Conservation (phyloP, 2,329 filamentous ascomycete genomes). For the Macrophomina pseudophaseolina region DNA sequence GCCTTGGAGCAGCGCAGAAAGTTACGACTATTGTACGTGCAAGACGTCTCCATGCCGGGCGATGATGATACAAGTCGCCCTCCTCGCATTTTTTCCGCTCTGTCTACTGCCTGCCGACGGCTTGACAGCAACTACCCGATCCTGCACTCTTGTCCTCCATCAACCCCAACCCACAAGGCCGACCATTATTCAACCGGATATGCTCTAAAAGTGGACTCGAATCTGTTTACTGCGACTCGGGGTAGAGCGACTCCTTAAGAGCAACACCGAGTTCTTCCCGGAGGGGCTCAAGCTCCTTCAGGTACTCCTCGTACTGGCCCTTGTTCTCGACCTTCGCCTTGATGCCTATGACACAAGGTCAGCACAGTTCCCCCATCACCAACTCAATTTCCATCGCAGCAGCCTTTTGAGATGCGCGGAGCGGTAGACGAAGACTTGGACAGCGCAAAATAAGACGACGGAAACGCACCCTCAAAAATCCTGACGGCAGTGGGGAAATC, state of each 20-base stretch:
- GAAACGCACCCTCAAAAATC: constrained; percentile 88
- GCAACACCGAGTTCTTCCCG: constrained; percentile 91
- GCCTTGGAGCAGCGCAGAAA: constrained; percentile 19
- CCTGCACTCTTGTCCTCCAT: constrained; percentile 17
- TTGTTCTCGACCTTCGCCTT: constrained; percentile 99
- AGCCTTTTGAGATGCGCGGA: neutral
- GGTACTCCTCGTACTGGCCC: constrained; percentile 94
- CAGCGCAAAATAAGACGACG: neutral
- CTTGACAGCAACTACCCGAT: constrained; percentile 4
- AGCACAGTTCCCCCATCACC: neutral
- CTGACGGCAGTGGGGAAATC: constrained; percentile 98
- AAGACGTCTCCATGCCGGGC: constrained; percentile 5
- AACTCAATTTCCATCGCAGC: neutral
- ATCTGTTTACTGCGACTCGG: constrained; percentile 47
- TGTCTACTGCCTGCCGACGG: constrained; percentile 12
- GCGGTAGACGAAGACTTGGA: neutral
- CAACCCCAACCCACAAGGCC: constrained; percentile 1
- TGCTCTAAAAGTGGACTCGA: neutral
- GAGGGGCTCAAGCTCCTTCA: constrained; percentile 88
- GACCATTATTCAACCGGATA: constrained; percentile 7
- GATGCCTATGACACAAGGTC: constrained; percentile 67
- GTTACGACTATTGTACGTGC: constrained; percentile 25
- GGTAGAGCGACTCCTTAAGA: constrained; percentile 93
- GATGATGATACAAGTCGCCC: constrained; percentile 27
- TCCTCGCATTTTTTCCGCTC: constrained; percentile 4